Percentiles rank a stretch among this genome's conserved stretches.
phyloP scores from a whole-genome alignment of 2,329 filamentous ascomycete genomes.

The Aspergillus thermomutatus region DNA sequence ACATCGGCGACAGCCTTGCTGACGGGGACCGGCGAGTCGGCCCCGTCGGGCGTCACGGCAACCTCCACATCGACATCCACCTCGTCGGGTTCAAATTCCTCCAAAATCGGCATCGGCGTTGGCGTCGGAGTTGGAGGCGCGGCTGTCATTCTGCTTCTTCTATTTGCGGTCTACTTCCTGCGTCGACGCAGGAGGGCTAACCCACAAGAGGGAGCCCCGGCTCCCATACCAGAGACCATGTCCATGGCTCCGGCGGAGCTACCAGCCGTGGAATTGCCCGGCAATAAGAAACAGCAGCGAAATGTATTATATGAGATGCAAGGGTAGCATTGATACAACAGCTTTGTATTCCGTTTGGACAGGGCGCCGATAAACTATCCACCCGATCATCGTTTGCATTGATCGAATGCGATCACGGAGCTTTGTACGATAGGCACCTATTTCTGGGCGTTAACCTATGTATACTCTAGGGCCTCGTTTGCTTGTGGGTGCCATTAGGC shows the following conservation, averaged over 20 bases:
- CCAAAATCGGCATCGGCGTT: conserved; percentile 1
- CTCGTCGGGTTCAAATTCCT: not conserved
- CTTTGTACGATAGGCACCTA: no score
- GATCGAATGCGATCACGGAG: no score
- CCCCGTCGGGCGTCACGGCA: not conserved
- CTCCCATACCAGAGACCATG: not conserved
- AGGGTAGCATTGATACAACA: no score
- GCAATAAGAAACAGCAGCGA: not conserved
- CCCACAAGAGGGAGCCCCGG: not conserved
- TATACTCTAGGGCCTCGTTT: no score
- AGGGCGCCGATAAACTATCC: no score
- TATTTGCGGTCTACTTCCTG: not conserved
- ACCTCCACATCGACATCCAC: not conserved
- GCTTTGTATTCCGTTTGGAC: no score
- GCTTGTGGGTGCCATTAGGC: no score
- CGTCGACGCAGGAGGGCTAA: not conserved
- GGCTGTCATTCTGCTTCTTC: not conserved
- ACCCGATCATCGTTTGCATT: no score
- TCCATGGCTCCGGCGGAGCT: not conserved
- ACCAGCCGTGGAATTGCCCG: not conserved
- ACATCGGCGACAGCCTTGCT: not conserved
- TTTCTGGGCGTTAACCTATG: no score
- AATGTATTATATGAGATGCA: not conserved
- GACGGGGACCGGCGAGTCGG: not conserved
- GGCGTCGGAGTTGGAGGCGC: not conserved